phyloP scores from a whole-genome alignment of 768 basidiomycete genomes.

The Suillus plorans region DNA sequence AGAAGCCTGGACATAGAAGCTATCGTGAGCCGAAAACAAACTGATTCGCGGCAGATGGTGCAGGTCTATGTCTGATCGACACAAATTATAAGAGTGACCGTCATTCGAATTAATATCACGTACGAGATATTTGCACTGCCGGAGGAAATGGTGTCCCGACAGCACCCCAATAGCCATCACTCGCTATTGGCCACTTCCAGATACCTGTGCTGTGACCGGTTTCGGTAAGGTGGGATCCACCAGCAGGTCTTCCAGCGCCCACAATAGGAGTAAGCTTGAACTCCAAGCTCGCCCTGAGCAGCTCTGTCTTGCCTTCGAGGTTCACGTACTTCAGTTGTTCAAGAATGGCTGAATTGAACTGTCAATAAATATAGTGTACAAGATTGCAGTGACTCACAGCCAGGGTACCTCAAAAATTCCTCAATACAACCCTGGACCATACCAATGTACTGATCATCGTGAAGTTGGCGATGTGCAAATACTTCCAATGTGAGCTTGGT shows the following conservation, averaged over 20 bases:
- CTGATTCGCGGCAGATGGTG: constrained; percentile 5
- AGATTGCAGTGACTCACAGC: not conserved
- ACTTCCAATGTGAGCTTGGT: constrained; percentile 1
- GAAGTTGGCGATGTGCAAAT: constrained; percentile 6
- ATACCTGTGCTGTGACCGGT: not conserved
- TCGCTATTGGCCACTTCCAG: no score
- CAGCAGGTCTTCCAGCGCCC: not conserved
- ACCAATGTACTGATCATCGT: constrained; percentile 4
- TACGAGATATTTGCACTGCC: not conserved
- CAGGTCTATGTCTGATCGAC: constrained; percentile 2
- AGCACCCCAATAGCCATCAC: not conserved
- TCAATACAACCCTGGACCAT: not conserved
- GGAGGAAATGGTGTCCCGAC: not conserved
- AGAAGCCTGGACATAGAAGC: constrained; percentile 8
- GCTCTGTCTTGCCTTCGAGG: not conserved
- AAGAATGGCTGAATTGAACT: not conserved
- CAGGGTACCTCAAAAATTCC: not conserved
- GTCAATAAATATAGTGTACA: not conserved
- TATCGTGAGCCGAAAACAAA: constrained; percentile 2
- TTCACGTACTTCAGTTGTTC: not conserved
- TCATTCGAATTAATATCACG: not conserved
- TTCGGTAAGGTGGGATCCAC: not conserved
- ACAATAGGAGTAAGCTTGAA: not conserved
- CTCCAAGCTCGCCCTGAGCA: not conserved
- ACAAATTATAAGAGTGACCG: not conserved